Conservation (phyloP, 495 filamentous ascomycete species). For the Aspergillus indologenus region DNA sequence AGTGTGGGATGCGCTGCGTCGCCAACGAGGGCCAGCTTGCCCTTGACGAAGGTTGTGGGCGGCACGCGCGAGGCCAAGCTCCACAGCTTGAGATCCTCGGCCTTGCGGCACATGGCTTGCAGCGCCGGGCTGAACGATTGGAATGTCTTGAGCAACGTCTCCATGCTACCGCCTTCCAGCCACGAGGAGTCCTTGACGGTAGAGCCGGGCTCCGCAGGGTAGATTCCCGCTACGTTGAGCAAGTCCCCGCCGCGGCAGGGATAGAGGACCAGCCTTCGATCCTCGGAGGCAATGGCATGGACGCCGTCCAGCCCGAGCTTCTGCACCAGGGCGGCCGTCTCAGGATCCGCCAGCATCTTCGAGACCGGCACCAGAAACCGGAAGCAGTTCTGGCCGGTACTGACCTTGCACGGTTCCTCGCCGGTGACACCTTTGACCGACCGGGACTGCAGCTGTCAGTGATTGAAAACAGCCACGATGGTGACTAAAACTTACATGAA, state of each 20-base stretch:
- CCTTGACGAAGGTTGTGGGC: constrained; percentile 33
- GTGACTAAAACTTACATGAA: constrained; percentile 30
- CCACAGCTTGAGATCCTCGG: constrained; percentile 49
- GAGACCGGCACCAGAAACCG: constrained; percentile 44
- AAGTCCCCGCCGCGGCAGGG: constrained; percentile 41
- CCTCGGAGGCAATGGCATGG: constrained; percentile 22
- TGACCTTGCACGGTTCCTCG: constrained; percentile 1
- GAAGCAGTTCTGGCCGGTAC: constrained; percentile 39
- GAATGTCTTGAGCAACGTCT: constrained; percentile 23
- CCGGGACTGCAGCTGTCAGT: constrained; percentile 20
- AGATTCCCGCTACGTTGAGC: constrained; percentile 45
- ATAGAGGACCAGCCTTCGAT: constrained; percentile 41
- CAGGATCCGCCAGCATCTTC: constrained; percentile 32
- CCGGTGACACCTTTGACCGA: constrained; percentile 15
- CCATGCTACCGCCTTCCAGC: constrained; percentile 12
- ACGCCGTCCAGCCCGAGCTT: constrained; percentile 28
- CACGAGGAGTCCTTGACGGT: constrained; percentile 11
- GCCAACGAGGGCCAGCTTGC: constrained; percentile 44
- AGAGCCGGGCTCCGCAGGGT: constrained; percentile 18
- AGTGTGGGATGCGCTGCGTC: constrained; percentile 47
- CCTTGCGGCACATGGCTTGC: constrained; percentile 21
- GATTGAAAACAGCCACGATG: neutral
- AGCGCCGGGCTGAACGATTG: constrained; percentile 19
- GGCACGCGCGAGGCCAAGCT: constrained; percentile 41
- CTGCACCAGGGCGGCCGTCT: constrained; percentile 26